These are phyloP conservation scores for Retiboletus flavoniger DNA, from an alignment of 1,284 basidiomycete species.

Conservation along the genomic window DNA sequence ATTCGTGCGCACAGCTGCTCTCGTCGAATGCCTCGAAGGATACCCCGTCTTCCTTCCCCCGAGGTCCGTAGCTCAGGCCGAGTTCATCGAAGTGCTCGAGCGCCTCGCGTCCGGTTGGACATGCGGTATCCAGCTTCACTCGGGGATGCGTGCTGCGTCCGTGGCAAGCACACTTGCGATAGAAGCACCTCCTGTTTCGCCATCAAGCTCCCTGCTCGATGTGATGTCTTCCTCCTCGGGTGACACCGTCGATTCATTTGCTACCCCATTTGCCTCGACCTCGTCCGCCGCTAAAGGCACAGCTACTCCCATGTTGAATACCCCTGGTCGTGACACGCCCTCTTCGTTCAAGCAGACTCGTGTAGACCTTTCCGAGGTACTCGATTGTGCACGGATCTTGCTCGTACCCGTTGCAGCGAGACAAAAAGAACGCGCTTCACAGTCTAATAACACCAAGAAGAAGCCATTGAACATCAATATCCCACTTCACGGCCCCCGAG, in stretches of 20 bases:
- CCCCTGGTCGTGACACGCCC: constrained; percentile 19
- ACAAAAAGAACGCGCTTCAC: constrained; percentile 54
- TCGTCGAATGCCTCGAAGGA: constrained; percentile 77
- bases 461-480: constrained; percentile 70
- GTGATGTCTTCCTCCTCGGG: constrained; percentile 28
- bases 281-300: constrained; percentile 16
- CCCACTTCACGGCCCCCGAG: constrained; percentile 76
- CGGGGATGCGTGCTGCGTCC: constrained; percentile 36
- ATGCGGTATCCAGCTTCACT: constrained; percentile 57
- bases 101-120: constrained; percentile 71
- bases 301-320: constrained; percentile 4
- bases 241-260: constrained; percentile 20
- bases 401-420: constrained; percentile 63
- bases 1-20: constrained; percentile 59
- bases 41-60: constrained; percentile 83
- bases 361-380: constrained; percentile 42
- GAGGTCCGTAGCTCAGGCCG: constrained; percentile 80
- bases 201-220: constrained; percentile 19
- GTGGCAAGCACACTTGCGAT: constrained; percentile 47
- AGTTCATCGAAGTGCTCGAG: constrained; percentile 78
- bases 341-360: constrained; percentile 30
- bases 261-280: constrained; percentile 20
- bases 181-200: constrained; percentile 37
- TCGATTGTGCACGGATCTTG: constrained; percentile 67
- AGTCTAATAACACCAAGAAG: constrained; percentile 46